Conservation (phyloP, 1,284 basidiomycete genomes). For the Cystobasidium pallidum region DNA sequence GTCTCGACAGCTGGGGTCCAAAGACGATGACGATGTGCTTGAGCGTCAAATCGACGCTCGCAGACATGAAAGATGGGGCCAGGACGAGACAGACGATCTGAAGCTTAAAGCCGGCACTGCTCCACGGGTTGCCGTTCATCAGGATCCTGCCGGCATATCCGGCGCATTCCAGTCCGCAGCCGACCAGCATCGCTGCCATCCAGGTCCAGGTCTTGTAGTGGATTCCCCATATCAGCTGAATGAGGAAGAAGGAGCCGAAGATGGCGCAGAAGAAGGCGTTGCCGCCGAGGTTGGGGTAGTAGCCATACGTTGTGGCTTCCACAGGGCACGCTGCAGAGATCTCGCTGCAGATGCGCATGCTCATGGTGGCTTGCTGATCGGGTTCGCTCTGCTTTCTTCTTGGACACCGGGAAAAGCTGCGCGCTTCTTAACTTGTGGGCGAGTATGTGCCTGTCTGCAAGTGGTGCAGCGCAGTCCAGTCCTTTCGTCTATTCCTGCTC, state of each 20-base stretch:
- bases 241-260: slow-evolving; percentile 7
- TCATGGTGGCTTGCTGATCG: not conserved
- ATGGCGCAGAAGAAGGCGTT: slow-evolving; percentile 33
- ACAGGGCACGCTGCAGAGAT: slow-evolving; percentile 27
- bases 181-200: slow-evolving; percentile 30
- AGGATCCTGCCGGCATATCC: slow-evolving; percentile 37
- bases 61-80: slow-evolving; percentile 34
- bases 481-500: too few species aligned
- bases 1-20: slow-evolving; percentile 23
- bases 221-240: slow-evolving; percentile 24
- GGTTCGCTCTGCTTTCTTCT: not conserved
- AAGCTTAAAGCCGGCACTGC: slow-evolving; percentile 14
- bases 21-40: slow-evolving; percentile 39
- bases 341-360: slow-evolving; percentile 15
- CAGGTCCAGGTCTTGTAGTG: slow-evolving; percentile 41
- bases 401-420: too few species aligned
- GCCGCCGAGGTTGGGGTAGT: slow-evolving; percentile 33
- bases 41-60: slow-evolving; percentile 25
- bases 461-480: too few species aligned
- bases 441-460: too few species aligned
- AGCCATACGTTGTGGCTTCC: slow-evolving; percentile 36
- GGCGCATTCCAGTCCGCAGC: slow-evolving; percentile 13
- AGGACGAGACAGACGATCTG: slow-evolving; percentile 39
- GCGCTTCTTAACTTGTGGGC: too few species aligned
- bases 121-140: slow-evolving; percentile 33